A percentile compares a stretch with the other conserved stretches of the same genome.
Conservation (phyloP, 2,329 filamentous ascomycete genomes). For the Sarocladium kiliense region DNA sequence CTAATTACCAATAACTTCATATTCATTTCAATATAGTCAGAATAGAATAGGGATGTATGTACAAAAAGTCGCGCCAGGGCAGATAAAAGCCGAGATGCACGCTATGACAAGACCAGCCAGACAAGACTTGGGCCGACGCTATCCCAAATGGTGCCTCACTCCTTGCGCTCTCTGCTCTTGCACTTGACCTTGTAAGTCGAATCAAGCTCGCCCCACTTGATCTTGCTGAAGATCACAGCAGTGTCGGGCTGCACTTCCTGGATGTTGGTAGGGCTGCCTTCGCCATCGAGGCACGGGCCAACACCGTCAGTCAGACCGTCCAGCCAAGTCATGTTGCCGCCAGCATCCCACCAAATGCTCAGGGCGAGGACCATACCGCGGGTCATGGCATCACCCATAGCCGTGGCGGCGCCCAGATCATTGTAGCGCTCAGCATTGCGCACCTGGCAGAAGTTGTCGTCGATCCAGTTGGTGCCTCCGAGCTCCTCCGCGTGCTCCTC, state of each 20-base stretch:
- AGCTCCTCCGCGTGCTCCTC: constrained; percentile 2
- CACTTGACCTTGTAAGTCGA: constrained; percentile 35
- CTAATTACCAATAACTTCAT: no score
- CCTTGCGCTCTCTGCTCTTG: constrained; percentile 26
- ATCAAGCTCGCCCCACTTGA: constrained; percentile 57
- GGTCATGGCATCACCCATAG: constrained; percentile 39
- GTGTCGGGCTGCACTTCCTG: constrained; percentile 39
- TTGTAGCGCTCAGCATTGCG: constrained; percentile 23
- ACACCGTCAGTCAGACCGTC: constrained; percentile 31
- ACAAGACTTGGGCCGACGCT: no score
- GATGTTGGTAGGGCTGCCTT: constrained; percentile 47
- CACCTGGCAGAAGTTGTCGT: constrained; percentile 30
- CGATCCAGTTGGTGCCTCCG: constrained; percentile 15
- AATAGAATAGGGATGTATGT: no score
- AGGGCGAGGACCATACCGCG: constrained; percentile 48
- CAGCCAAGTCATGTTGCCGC: constrained; percentile 48
- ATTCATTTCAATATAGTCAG: no score
- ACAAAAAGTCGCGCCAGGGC: no score
- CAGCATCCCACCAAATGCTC: constrained; percentile 50
- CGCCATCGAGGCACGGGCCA: constrained; percentile 48
- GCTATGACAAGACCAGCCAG: no score
- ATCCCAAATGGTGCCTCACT: no score
- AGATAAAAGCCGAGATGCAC: no score
- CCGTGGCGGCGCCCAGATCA: constrained; percentile 34
- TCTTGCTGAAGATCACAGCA: constrained; percentile 49